Percentiles rank a stretch among this genome's conserved stretches.
Conservation (phyloP, 306 rosid genomes). For the Dryas alaskensis region DNA sequence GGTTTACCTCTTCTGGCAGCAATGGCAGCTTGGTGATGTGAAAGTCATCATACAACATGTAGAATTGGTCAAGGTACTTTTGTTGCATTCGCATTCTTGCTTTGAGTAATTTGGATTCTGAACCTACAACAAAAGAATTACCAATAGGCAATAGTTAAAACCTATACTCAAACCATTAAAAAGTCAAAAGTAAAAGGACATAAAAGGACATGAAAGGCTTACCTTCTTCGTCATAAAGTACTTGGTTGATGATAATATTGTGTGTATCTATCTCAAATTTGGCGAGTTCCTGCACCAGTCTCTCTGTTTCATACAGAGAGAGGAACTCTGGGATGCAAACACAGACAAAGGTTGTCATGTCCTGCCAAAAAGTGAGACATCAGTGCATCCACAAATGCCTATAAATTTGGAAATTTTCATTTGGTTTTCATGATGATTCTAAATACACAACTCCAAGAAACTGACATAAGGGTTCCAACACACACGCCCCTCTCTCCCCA, state of each 20-base stretch:
- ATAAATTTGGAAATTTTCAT: neutral
- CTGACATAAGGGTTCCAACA: neutral
- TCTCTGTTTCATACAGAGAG: conserved; percentile 95
- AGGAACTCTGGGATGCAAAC: conserved; percentile 99
- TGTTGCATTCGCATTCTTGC: conserved; percentile 99
- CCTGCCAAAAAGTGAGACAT: conserved; percentile 53
- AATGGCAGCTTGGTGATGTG: conserved; percentile 89
- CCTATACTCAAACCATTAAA: neutral
- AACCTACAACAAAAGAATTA: conserved; percentile 44
- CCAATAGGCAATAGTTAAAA: neutral
- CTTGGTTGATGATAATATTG: conserved; percentile 96
- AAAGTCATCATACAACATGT: conserved; percentile 94
- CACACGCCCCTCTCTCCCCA: too few species aligned
- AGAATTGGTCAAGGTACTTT: conserved; percentile 89
- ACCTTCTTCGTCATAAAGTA: conserved; percentile 86
- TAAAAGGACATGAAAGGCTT: conserved; percentile 5
- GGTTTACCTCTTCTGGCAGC: conserved; percentile 85
- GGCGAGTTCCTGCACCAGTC: conserved; percentile 92
- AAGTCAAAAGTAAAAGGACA: neutral
- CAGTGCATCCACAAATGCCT: conserved; percentile 13
- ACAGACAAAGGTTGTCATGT: conserved; percentile 91
- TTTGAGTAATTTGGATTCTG: conserved; percentile 82
- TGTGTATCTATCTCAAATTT: conserved; percentile 98
- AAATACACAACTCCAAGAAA: neutral
- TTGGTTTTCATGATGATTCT: neutral